These are phyloP conservation scores for Auriscalpium vulgare DNA, from an alignment of 768 basidiomycete genomes.

Conservation along the genomic window DNA sequence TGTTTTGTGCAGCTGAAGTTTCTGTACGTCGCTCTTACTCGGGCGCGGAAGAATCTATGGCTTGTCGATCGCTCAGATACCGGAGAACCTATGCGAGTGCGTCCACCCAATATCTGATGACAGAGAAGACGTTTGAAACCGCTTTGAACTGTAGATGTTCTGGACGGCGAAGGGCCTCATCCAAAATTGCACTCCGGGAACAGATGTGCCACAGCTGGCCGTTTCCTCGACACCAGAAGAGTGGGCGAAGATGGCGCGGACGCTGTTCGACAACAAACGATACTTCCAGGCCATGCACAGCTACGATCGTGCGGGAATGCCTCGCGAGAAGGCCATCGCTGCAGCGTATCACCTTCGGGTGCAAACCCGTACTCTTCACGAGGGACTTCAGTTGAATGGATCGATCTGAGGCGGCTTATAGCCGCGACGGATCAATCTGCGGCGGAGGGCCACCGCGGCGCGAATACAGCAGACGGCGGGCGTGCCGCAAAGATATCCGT, in stretches of 20 bases:
- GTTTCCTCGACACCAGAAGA: constrained; percentile 42
- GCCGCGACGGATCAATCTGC: too few relatives aligned
- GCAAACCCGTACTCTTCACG: not conserved
- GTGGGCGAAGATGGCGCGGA: constrained; percentile 34
- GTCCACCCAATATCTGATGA: constrained; percentile 4
- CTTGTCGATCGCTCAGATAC: constrained; percentile 54
- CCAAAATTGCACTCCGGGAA: constrained; percentile 39
- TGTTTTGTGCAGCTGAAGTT: constrained; percentile 40
- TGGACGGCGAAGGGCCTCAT: constrained; percentile 43
- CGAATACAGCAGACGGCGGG: too few relatives aligned
- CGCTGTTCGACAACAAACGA: constrained; percentile 35
- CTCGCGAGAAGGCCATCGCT: constrained; percentile 36
- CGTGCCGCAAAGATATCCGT: too few relatives aligned
- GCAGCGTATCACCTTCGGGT: constrained; percentile 43
- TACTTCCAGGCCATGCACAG: constrained; percentile 50
- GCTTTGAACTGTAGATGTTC: constrained; percentile 30
- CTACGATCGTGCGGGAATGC: constrained; percentile 39
- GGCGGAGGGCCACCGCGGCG: too few relatives aligned
- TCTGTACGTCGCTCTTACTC: constrained; percentile 58
- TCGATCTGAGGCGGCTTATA: too few relatives aligned
- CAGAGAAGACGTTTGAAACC: not conserved
- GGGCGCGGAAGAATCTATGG: constrained; percentile 60
- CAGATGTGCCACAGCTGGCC: constrained; percentile 39
- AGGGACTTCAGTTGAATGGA: too few relatives aligned
- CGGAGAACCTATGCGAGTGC: constrained; percentile 53